These are phyloP conservation scores for Heterobasidion annosum DNA, from an alignment of 1,284 basidiomycete genomes.

Conservation along the genomic window DNA sequence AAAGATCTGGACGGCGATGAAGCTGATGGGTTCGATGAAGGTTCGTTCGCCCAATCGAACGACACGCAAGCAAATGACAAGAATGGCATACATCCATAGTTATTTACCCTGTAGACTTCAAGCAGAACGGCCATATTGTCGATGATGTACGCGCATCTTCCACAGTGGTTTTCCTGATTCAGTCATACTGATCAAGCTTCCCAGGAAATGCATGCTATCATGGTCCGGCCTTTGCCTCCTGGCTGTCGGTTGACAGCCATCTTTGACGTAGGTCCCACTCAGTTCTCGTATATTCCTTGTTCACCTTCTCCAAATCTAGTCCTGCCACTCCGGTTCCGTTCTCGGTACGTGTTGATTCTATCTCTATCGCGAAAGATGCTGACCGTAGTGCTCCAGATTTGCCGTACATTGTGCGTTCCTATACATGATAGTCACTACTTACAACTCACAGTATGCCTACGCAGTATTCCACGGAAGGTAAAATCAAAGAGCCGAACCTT, in stretches of 20 bases:
- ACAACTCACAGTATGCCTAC: background rate
- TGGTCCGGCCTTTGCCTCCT: conserved; percentile 68
- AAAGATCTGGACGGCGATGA: conserved; percentile 69
- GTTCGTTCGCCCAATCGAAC: conserved; percentile 20
- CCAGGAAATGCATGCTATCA: conserved; percentile 61
- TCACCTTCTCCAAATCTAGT: conserved; percentile 16
- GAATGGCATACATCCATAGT: conserved; percentile 31
- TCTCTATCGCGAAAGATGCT: background rate
- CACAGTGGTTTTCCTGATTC: background rate
- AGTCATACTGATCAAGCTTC: conserved; percentile 2
- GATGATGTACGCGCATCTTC: conserved; percentile 60
- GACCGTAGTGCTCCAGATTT: conserved; percentile 21
- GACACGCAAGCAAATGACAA: background rate
- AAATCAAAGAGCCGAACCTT: conserved; percentile 87
- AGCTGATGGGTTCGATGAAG: conserved; percentile 60
- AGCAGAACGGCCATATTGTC: conserved; percentile 64
- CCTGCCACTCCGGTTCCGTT: conserved; percentile 37
- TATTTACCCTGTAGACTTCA: conserved; percentile 79
- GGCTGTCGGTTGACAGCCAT: conserved; percentile 86
- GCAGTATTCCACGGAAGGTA: conserved; percentile 88
- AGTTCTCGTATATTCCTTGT: background rate
- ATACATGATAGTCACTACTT: background rate
- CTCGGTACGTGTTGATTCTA: conserved; percentile 20
- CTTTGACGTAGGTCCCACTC: conserved; percentile 50
- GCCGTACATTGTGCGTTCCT: conserved; percentile 23